Percentiles rank a stretch among this genome's conserved stretches.
Conservation (phyloP, 148 eudicot species). For the Tetragonia tetragonoides region DNA sequence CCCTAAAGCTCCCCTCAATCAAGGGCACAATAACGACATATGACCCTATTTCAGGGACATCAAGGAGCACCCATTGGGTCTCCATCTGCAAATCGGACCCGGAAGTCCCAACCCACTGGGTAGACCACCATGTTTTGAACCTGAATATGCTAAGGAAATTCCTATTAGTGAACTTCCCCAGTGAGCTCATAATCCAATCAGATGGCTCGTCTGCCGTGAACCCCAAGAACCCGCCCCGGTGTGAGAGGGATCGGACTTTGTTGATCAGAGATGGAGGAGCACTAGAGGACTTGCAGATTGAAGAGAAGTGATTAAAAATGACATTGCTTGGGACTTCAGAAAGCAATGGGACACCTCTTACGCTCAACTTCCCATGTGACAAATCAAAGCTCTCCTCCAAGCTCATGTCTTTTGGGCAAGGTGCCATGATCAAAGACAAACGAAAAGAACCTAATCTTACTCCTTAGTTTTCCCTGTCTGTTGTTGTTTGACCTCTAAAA, state of each 20-base stretch:
- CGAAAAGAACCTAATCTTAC: too few species aligned
- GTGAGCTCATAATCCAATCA: slow-evolving; percentile 38
- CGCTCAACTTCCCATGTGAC: slow-evolving; percentile 39
- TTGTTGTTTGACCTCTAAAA: too few species aligned
- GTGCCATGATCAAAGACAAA: not conserved
- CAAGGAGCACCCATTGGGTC: slow-evolving; percentile 52
- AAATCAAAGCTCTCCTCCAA: slow-evolving; percentile 21
- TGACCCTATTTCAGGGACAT: slow-evolving; percentile 45
- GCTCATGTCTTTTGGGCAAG: not conserved
- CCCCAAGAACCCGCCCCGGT: slow-evolving; percentile 50
- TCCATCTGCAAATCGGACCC: slow-evolving; percentile 53
- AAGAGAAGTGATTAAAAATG: slow-evolving; percentile 29
- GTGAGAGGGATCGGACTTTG: slow-evolving; percentile 35
- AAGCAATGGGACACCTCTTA: slow-evolving; percentile 38
- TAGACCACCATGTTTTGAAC: slow-evolving; percentile 73
- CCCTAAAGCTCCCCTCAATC: slow-evolving; percentile 44
- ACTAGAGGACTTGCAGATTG: slow-evolving; percentile 30
- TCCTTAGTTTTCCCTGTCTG: too few species aligned
- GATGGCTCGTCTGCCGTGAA: slow-evolving; percentile 37
- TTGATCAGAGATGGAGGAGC: slow-evolving; percentile 40
- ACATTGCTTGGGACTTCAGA: slow-evolving; percentile 47
- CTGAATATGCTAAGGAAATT: slow-evolving; percentile 54
- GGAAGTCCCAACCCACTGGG: slow-evolving; percentile 53
- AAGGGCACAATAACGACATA: slow-evolving; percentile 42
- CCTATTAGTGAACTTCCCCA: slow-evolving; percentile 41